Base-by-base conservation (phyloP, 1,284 basidiomycete species). In the Moniliophthora roreri region DNA sequence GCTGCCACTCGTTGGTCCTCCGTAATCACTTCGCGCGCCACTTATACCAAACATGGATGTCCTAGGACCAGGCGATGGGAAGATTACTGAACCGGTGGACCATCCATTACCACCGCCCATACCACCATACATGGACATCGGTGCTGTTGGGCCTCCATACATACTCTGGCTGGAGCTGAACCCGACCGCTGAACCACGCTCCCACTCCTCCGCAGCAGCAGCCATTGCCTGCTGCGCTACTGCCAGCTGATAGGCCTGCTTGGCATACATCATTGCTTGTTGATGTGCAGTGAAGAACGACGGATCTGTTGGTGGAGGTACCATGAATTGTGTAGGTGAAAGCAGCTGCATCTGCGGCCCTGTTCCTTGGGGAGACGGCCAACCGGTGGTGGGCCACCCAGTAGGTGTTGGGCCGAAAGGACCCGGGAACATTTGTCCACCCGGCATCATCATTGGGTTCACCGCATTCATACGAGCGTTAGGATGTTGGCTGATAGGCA, bases 141-240 rank as follows among this genome's bases (percentile, higher is more conserved):
- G 56, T 61, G 48, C 57, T 59, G 40, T 41, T 9, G 50, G 45
- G 3, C 74, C 73, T 16, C 72, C 71, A 61, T 73, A 73, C 40
- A 67, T 62, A 45, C 64, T 66, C 36, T 69, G 67, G 51, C 71
- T 74, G 1, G 68, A 69, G 9, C 71, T 69, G 57, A 72, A 76
- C 16, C 79, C 77, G 26, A 78, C 60, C 41, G 71, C 80, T 48
- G 88, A 90, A 9, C 82, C 79, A 38, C 89, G 82, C 64, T 93
- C 91, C 91, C 91, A 92, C 63, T 92, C 89, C 49, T 93, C 91
- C 21, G 80, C 88, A 11, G 90, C 90, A 11, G 82, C 81, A 1
- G 82, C 85, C 80, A 92, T 87, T 10, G 91, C 91, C 60, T 92
- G 89, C 66, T 91, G 90, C 4, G 90, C 90, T 46, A 91, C 87